Conservation (phyloP, 2,329 filamentous ascomycete species). For the Talaromyces sp. region DNA sequence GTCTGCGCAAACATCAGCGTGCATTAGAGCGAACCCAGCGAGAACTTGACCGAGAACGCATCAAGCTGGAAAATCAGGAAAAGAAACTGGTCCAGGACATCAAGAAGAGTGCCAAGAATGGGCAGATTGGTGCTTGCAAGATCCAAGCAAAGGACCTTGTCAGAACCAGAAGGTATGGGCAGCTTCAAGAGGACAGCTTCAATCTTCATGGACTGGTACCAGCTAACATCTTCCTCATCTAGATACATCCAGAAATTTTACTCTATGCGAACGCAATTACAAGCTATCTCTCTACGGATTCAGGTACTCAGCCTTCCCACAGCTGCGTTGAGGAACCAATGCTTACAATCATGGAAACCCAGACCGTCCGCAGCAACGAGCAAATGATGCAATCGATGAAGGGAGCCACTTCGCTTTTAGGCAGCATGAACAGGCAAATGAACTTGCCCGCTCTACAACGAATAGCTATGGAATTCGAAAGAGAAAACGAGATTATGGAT, state of each 20-base stretch:
- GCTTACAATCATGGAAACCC: constrained; percentile 4
- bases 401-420: constrained; percentile 83
- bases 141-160: constrained; percentile 98
- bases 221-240: neutral
- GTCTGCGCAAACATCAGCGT: constrained; percentile 69
- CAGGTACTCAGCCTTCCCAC: constrained; percentile 55
- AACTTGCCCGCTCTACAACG: constrained; percentile 91
- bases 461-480: constrained; percentile 98
- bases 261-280: constrained; percentile 92
- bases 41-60: constrained; percentile 87
- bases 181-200: neutral
- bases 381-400: constrained; percentile 99
- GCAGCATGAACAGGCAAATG: constrained; percentile 97
- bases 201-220: neutral
- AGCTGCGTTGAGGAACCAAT: neutral
- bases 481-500: constrained; percentile 99
- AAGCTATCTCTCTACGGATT: constrained; percentile 90
- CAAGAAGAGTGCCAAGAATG: constrained; percentile 97
- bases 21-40: constrained; percentile 96
- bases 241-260: constrained; percentile 98
- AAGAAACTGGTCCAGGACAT: constrained; percentile 95
- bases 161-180: constrained; percentile 66
- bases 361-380: constrained; percentile 97
- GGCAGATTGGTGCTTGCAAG: constrained; percentile 96
- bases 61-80: constrained; percentile 97